phyloP scores from a whole-genome alignment of 768 basidiomycete species.

The Phanerochaete carnosa region DNA sequence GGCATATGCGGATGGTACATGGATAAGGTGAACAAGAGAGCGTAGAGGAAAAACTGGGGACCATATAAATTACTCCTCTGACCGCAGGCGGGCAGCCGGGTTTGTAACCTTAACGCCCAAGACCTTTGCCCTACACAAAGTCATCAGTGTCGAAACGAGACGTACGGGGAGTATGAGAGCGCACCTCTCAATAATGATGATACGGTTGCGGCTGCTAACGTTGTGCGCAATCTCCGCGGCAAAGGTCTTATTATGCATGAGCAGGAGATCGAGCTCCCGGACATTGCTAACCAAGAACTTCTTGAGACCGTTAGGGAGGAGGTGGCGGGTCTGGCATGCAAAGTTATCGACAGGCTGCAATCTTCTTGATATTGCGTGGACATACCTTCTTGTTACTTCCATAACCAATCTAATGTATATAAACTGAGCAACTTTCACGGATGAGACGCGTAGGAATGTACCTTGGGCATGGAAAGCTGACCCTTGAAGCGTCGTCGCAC shows the following conservation, averaged over 20 bases:
- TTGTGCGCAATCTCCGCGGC: constrained; percentile 96
- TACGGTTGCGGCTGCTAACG: constrained; percentile 94
- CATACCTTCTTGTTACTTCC: constrained; percentile 81
- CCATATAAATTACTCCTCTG: constrained; percentile 67
- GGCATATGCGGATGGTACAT: constrained; percentile 54
- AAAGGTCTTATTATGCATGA: constrained; percentile 97
- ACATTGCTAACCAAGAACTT: constrained; percentile 94
- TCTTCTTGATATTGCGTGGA: not conserved
- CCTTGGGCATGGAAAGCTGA: constrained; percentile 95
- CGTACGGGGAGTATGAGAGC: constrained; percentile 15
- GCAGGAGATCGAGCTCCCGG: constrained; percentile 88
- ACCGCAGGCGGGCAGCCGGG: constrained; percentile 86
- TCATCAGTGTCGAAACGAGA: constrained; percentile 9
- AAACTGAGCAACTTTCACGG: constrained; percentile 1
- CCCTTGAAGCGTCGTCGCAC: constrained; percentile 95
- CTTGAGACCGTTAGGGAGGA: constrained; percentile 94
- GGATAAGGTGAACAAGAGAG: constrained; percentile 35
- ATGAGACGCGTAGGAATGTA: constrained; percentile 31
- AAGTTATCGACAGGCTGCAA: not conserved
- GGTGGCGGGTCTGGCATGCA: constrained; percentile 72
- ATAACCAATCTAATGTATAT: constrained; percentile 65
- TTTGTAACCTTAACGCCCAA: constrained; percentile 93
- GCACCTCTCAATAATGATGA: constrained; percentile 83
- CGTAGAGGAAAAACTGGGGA: constrained; percentile 31
- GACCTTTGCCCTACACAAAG: constrained; percentile 63